A percentile compares a stretch with the other conserved stretches of the same genome.
phyloP scores from a whole-genome alignment of 768 basidiomycete genomes.

The Tricholoma terreum region DNA sequence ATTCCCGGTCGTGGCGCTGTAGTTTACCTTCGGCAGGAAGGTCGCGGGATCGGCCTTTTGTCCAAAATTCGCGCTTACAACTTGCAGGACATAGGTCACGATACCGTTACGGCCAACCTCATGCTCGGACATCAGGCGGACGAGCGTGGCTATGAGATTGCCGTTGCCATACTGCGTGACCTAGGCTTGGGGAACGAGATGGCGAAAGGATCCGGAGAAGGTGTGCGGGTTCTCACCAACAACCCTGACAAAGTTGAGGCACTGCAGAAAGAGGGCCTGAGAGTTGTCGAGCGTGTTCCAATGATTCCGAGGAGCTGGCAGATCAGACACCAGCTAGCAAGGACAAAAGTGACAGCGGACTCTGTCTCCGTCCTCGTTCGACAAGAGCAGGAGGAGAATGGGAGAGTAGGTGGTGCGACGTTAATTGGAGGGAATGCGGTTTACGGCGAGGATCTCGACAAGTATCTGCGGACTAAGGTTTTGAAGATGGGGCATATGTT shows the following conservation, averaged over 20 bases:
- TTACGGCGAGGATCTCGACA: constrained; percentile 84
- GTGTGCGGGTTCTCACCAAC: constrained; percentile 86
- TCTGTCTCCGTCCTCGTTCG: constrained; percentile 15
- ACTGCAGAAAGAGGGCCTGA: constrained; percentile 78
- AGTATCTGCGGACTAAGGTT: constrained; percentile 95
- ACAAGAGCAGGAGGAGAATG: constrained; percentile 29
- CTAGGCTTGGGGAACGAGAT: constrained; percentile 63
- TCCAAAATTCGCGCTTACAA: constrained; percentile 98
- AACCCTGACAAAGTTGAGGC: constrained; percentile 97
- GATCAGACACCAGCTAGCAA: constrained; percentile 33
- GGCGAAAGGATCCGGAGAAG: constrained; percentile 32
- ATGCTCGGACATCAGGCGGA: constrained; percentile 94
- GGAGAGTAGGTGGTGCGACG: constrained; percentile 60
- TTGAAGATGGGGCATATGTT: constrained; percentile 95
- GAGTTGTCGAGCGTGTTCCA: constrained; percentile 77
- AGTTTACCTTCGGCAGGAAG: constrained; percentile 95
- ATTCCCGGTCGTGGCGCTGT: constrained; percentile 90
- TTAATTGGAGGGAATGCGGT: constrained; percentile 78
- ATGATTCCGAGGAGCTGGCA: constrained; percentile 96
- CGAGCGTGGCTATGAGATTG: constrained; percentile 89
- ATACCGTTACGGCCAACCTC: constrained; percentile 97
- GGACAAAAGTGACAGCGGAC: constrained; percentile 16
- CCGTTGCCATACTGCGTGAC: constrained; percentile 86
- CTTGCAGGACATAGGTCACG: constrained; percentile 94
- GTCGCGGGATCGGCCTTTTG: constrained; percentile 92